Conservation (phyloP, 805 yeast species). For the Suhomyces sp. region DNA sequence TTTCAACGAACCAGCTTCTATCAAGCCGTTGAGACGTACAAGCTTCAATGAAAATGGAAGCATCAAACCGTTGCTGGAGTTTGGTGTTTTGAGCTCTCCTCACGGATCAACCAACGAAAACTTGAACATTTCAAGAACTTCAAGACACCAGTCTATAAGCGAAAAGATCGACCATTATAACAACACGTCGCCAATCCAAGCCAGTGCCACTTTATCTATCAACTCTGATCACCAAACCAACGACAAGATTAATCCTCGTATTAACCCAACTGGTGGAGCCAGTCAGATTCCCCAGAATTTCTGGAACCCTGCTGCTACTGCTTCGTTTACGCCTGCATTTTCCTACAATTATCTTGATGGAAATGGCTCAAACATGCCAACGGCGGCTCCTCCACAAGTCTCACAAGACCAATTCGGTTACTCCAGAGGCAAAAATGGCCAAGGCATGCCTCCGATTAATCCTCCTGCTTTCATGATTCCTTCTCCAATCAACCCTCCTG, state of each 20-base stretch:
- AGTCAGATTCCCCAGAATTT: conserved; percentile 32
- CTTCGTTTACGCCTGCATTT: conserved; percentile 52
- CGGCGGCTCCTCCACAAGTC: conserved; percentile 20
- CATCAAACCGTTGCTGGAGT: conserved; percentile 18
- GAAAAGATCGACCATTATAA: conserved; percentile 63
- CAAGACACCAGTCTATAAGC: conserved; percentile 52
- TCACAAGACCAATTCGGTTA: conserved; percentile 22
- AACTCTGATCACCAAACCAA: conserved; percentile 25
- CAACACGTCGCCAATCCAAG: conserved; percentile 43
- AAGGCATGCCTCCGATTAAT: conserved; percentile 31
- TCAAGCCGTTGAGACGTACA: not conserved
- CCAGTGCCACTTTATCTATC: conserved; percentile 35
- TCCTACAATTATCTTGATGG: conserved; percentile 28
- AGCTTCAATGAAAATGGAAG: conserved; percentile 14
- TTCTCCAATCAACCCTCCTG: conserved; percentile 37
- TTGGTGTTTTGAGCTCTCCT: conserved; percentile 24
- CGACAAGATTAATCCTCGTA: conserved; percentile 11
- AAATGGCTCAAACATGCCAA: conserved; percentile 13
- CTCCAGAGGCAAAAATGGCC: conserved; percentile 25
- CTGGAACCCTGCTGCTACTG: conserved; percentile 68
- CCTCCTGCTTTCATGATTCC: conserved; percentile 42
- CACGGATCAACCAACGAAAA: conserved; percentile 44
- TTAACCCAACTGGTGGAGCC: not conserved
- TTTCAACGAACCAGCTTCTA: conserved; percentile 24
- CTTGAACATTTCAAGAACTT: conserved; percentile 37